Base-by-base conservation (phyloP, 2,329 filamentous ascomycete genomes). In the Fusarium cyanostomum region DNA sequence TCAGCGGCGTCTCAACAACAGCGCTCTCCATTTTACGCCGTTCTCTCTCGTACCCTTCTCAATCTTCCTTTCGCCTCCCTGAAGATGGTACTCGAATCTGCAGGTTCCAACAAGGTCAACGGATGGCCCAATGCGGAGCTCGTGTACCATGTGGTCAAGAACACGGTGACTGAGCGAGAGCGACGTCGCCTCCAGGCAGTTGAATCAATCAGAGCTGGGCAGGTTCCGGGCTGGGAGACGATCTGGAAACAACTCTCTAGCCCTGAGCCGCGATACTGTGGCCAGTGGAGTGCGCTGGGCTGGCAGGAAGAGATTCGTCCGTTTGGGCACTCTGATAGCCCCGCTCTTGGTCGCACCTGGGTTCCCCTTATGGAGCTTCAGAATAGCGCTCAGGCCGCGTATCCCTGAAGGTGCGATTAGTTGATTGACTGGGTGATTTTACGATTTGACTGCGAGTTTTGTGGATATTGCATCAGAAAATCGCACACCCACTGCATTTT, bases 31-130 rank as follows among this genome's bases (percentile, higher is more conserved):
- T 75, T 81, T 27, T 81, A 82, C 21, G 79, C 80, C 0, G 75
- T 83, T 0, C 77, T 93, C 6, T 92, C 91, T 0, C 87, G 84
- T 26, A 79, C 92, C 18, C 78, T 94, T 3, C 77, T 92, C 49
- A 91, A 91, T 35, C 77, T 93, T 7, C 91, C 91, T 0, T 91
- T 90, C 65, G 79, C 83, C 12, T 78, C 89, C 26, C 79, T 94
- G 21, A 88, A 90, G 74, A 81, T 82, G 57, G 76, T 92, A 2
- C 79, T 93, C 30, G 88, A 90, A 67, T 86, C 86, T 46, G 63
- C 69, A 7, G 80, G 80, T 24, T 80, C 88, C 8, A 84, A 84
- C 37, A 78, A 79, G 39, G 75, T 79, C 27, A 78, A 79, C n/a
- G 82, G 79, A 18, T 85, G 82, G 80, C 78, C 81, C 24, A 82